phyloP scores from a whole-genome alignment of 1,284 basidiomycete genomes.

The Earliella scabrosa region DNA sequence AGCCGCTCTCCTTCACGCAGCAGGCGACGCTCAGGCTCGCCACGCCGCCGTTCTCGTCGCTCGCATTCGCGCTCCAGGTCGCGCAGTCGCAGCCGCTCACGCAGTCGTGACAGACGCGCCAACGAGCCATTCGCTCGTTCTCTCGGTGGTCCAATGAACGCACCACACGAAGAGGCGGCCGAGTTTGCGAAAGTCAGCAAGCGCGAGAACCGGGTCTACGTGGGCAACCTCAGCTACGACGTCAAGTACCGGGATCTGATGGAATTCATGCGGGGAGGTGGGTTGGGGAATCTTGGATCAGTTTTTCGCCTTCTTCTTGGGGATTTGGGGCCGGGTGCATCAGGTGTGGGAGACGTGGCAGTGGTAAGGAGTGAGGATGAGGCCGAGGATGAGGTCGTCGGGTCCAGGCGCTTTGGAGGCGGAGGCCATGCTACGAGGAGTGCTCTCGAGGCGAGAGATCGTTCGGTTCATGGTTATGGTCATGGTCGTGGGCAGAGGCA shows the following conservation, averaged over 20 bases:
- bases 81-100: slow-evolving; percentile 47
- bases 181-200: slow-evolving; percentile 93
- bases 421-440: slow-evolving; percentile 10
- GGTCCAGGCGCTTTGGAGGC: neutral
- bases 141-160: slow-evolving; percentile 90
- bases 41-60: slow-evolving; percentile 60
- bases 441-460: slow-evolving; percentile 20
- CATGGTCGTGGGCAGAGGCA: slow-evolving; percentile 5
- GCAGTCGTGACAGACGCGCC: slow-evolving; percentile 63
- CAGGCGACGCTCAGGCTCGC: slow-evolving; percentile 67
- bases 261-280: slow-evolving; percentile 99
- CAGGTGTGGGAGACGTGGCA: slow-evolving; percentile 8
- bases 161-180: slow-evolving; percentile 85
- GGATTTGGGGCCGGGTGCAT: slow-evolving; percentile 12
- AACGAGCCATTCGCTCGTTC: slow-evolving; percentile 75
- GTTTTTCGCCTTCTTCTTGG: slow-evolving; percentile 36
- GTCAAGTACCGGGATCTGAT: slow-evolving; percentile 97
- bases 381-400: slow-evolving; percentile 5
- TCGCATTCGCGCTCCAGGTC: slow-evolving; percentile 62
- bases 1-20: slow-evolving; percentile 67
- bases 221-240: slow-evolving; percentile 97
- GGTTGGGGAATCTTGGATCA: slow-evolving; percentile 78
- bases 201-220: slow-evolving; percentile 97
- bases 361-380: slow-evolving; percentile 4
- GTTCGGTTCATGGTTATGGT: slow-evolving; percentile 18